Evolutionary conservation across 352 stramenopile species (phyloP).

Genomic region (Phytophthora sojae): DNA sequence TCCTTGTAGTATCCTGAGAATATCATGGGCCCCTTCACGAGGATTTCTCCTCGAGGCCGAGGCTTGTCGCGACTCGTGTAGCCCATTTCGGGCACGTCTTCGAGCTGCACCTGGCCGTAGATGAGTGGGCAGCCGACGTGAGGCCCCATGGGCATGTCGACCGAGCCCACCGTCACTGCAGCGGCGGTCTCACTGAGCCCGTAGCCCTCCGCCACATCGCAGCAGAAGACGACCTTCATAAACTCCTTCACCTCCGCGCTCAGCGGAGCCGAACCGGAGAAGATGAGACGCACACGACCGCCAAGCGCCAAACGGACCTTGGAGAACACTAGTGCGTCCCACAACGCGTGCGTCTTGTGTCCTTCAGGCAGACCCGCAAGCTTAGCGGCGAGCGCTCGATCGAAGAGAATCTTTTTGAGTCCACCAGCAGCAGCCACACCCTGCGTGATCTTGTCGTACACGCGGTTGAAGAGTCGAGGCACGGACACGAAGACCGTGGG

Average conservation of each 20-base stretch:
- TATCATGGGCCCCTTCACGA: constrained; percentile 73
- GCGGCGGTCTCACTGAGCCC: constrained; percentile 94
- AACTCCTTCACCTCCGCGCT: constrained; percentile 93
- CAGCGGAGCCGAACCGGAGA: constrained; percentile 93
- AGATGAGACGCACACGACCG: constrained; percentile 87
- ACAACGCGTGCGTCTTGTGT: constrained; percentile 70
- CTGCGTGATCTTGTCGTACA: constrained; percentile 94
- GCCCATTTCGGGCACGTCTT: constrained; percentile 96
- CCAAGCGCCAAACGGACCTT: constrained; percentile 92
- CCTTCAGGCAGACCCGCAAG: constrained; percentile 42
- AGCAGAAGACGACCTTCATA: constrained; percentile 91
- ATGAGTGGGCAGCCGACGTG: constrained; percentile 91
- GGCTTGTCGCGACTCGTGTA: constrained; percentile 85
- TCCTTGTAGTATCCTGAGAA: constrained; percentile 95
- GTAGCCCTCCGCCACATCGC: constrained; percentile 93
- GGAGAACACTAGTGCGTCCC: constrained; percentile 94
- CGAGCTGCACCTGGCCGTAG: constrained; percentile 90
- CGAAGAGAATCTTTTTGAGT: constrained; percentile 62
- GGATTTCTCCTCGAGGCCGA: constrained; percentile 58
- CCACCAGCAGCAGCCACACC: constrained; percentile 47
- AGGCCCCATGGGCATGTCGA: constrained; percentile 58
- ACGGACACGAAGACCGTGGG: constrained; percentile 93
- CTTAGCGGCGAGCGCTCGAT: constrained; percentile 52
- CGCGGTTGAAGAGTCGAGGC: constrained; percentile 94
- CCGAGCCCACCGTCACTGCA: constrained; percentile 63